Base-by-base conservation (phyloP, 2,329 filamentous ascomycete species). In the Pestalotiopsis sp. region DNA sequence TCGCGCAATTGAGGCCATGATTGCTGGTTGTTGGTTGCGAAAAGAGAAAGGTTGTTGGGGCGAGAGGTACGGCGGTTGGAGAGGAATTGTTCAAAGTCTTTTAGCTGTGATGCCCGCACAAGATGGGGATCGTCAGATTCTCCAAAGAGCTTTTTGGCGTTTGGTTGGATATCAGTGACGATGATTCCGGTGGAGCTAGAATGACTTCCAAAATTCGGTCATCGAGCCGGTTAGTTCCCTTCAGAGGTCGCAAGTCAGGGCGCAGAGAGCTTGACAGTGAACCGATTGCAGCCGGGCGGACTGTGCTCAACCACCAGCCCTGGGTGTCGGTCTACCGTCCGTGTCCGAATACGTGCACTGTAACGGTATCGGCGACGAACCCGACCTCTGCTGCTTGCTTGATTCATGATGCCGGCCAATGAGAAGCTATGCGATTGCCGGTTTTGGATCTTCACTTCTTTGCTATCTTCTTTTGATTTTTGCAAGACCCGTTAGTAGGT, bases 1-100 rank as follows among this genome's bases (percentile, higher is more conserved):
- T 75, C 87, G 84, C 77, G 85, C 84, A 81, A 91, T 86, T 82
- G 88, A 90, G 73, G 88, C 56, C 64, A 66, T 66, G 39, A 17
- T 36, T 36, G 31, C 31, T 9, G 31, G 9, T 36, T 39, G 31
- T 39, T 5, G n/a, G 4, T 27, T 41, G 59, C 17, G 27, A 23
- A 31, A 36, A 13, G n/a, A n/a, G n/a, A 62, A 13, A 13, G 45
- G 7, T 52, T 52, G 17, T 52, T n/a, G 17, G 17, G 17, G 20
- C 11, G 17, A 58, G 56, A 59, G 57, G 57, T 14, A 36, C 27
- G 23, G 27, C 7, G 57, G 36, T 59, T 27, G 9, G 45, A 52
- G 57, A 12, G 6, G 57, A 59, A n/a, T 59, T 27, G 25, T 36
- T 23, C 4, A n/a, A 59, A 59, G 1, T 36, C 31, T 36, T 59